Base-by-base conservation (phyloP, 306 rosid genomes). In the Cicer pinnatifidum region DNA sequence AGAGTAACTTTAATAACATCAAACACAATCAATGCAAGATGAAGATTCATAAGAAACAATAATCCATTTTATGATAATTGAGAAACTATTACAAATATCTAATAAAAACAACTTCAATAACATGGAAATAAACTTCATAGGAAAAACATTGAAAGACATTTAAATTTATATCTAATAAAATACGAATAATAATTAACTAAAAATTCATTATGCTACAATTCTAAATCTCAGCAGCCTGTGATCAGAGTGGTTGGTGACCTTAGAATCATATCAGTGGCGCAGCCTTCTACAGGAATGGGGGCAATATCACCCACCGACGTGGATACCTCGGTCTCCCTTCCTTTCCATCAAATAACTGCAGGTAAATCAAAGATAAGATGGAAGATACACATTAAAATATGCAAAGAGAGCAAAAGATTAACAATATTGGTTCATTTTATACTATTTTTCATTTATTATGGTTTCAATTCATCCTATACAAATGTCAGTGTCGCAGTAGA, bases 341-440 rank as follows among this genome's bases (percentile, higher is more conserved):
- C 78, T 91, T 94, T 60, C 99, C 99, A 79, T 91, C 96, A 75
- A 94, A 94, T 75, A 94, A 45, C 99, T 94, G 93, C 84, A 88
- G 8, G 63, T 58, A 67, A 46, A 65, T 45, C 69, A n/a, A 12
- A 67, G 17, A 39, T 46, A 17, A 61, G 28, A 80, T 45, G 16
- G 48, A 65, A 8, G 35, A 60, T 69, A 67, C 15, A 65, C 45
- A 7, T 43, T 56, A 28, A 11, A 48, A 53, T 8, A 19, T 61
- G 17, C 47, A 48, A 57, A 68, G 16, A 17, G 7, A 28, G 15
- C 8, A 67, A 9, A 43, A 57, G 9, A 60, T 41, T 63, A 74
- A 52, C 58, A 50, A 0, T 50, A 43, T 69, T 70, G 38, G 45
- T 73, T 19, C 67, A 78, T 5, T 51, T 52, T 52, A 52, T 16